Evolutionary conservation across 2,329 filamentous ascomycete genomes (phyloP).

Genomic region (Blastomyces percursus): DNA sequence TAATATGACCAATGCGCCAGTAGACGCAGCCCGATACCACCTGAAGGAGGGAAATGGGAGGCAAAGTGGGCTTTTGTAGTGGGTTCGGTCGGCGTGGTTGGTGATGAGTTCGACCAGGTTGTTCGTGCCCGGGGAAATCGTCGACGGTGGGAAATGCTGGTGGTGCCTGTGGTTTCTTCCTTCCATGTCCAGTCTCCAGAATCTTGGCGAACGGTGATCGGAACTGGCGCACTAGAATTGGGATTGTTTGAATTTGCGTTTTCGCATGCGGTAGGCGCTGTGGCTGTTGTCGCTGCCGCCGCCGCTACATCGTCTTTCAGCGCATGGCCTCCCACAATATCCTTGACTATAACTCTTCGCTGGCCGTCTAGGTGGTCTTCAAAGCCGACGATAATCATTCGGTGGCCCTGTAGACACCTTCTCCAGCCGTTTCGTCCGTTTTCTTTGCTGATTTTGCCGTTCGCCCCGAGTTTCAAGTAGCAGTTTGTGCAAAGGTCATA

Average conservation of each 20-base stretch:
- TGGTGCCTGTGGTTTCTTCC: conserved; percentile 24
- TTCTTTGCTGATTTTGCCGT: conserved; percentile 56
- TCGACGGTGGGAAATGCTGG: conserved; percentile 10
- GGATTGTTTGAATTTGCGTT: conserved; percentile 16
- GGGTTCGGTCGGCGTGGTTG: conserved; percentile 38
- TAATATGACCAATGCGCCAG: conserved; percentile 69
- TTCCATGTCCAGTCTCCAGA: conserved; percentile 35
- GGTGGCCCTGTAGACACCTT: conserved; percentile 66
- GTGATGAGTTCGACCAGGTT: conserved; percentile 32
- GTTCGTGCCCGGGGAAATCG: conserved; percentile 12
- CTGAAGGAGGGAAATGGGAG: conserved; percentile 57
- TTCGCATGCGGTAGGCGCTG: background rate
- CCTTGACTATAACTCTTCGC: conserved; percentile 55
- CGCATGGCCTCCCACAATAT: conserved; percentile 65
- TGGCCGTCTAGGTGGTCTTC: conserved; percentile 57
- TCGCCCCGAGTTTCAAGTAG: conserved; percentile 56
- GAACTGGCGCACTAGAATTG: conserved; percentile 15
- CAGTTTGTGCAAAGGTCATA: conserved; percentile 76
- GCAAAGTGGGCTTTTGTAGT: conserved; percentile 11
- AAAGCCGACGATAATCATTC: conserved; percentile 74
- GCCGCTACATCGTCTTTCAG: conserved; percentile 45
- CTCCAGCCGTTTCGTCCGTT: conserved; percentile 77
- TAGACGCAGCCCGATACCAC: conserved; percentile 55
- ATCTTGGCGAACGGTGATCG: conserved; percentile 10
- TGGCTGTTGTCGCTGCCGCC: conserved; percentile 17